A percentile compares a stretch with the other conserved stretches of the same genome.
Evolutionary conservation across 2,329 filamentous ascomycete species (phyloP).

Genomic region (Graphilbum ipis-grandicollis): DNA sequence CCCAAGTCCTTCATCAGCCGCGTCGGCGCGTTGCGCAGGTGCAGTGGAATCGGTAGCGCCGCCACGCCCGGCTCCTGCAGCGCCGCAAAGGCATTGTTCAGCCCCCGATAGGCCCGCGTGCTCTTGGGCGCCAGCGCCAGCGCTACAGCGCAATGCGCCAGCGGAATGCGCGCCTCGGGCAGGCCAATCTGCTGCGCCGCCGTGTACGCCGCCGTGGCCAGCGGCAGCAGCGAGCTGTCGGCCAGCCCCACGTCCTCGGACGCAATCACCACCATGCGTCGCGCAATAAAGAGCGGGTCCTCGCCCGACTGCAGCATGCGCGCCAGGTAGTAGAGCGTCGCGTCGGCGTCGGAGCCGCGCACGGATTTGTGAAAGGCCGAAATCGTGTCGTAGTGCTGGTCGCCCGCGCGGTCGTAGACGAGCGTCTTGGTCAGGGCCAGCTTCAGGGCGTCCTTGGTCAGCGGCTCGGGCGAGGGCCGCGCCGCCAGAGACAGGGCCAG

Average conservation of each 20-base stretch:
- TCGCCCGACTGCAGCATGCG: constrained; percentile 93
- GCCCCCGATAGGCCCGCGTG: constrained; percentile 65
- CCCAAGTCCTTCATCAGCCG: constrained; percentile 84
- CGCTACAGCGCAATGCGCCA: constrained; percentile 75
- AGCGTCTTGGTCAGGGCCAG: constrained; percentile 73
- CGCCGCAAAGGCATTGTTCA: constrained; percentile 66
- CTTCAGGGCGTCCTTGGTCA: constrained; percentile 65
- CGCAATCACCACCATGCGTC: constrained; percentile 85
- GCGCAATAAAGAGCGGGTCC: constrained; percentile 80
- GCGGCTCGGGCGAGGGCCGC: constrained; percentile 33
- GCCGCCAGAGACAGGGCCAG: constrained; percentile 45
- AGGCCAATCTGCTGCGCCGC: constrained; percentile 88
- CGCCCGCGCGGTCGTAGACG: constrained; percentile 85
- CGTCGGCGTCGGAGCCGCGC: constrained; percentile 71
- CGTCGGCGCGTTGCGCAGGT: constrained; percentile 84
- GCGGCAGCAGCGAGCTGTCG: constrained; percentile 64
- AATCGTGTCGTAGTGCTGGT: constrained; percentile 96
- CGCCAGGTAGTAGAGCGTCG: constrained; percentile 82
- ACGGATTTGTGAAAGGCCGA: constrained; percentile 95
- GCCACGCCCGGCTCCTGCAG: constrained; percentile 73
- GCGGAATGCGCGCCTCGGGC: constrained; percentile 83
- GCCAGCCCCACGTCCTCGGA: constrained; percentile 88
- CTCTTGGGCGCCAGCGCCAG: constrained; percentile 70
- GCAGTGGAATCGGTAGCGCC: constrained; percentile 64
- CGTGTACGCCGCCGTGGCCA: constrained; percentile 74